Evolutionary conservation across 805 yeast species (phyloP), one percentile per base, ranked within the genome.

Genomic region (Cyberlindnera samutprakarnensis): DNA sequence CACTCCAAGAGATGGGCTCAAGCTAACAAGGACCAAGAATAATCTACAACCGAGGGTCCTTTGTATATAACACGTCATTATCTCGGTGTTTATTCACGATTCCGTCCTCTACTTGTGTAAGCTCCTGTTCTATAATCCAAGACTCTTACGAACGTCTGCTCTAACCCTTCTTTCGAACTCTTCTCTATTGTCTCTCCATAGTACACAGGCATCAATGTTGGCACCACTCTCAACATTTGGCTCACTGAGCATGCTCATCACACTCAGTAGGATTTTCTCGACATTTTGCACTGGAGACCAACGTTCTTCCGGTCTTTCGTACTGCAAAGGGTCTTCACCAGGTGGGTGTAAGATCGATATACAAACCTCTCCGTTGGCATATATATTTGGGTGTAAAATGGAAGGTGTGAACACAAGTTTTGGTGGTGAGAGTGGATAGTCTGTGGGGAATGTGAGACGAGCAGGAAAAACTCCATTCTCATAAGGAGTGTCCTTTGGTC

Each of bases 281-380:
- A 92, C 88, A 53, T 94, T 83, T 56, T 92, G 98, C 19, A 92
- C 88, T 0, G 98, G 98, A 6, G 94, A 83, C 98, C 98, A 92
- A 43, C 98, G 66, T 60, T 92, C 98, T 46, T 88, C 94, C 0
- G 97, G 95, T 19, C 84, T 61, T 57, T 92, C 98, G 59, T 92
- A 92, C 69, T 81, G 87, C 55, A 87, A 75, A 14, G 98, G 97
- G 57, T 92, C 98, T 47, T 88, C 95, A 9, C 98, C 98, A 1
- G 97, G 95, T 2, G 96, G 77, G 54, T 92, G 98, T 43, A 92
- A 65, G 30, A 92, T 92, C 12, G 95, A 85, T 31, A 92, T 92
- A 57, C 98, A 92, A 4, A 92, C 98, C 16, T 85, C 85, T 3
- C 98, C 98, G 51, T 88, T 95, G 31, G 83, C 75, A 55, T 90